Base-by-base conservation (phyloP, 306 rosid species). In the Cicer pinnatifidum region DNA sequence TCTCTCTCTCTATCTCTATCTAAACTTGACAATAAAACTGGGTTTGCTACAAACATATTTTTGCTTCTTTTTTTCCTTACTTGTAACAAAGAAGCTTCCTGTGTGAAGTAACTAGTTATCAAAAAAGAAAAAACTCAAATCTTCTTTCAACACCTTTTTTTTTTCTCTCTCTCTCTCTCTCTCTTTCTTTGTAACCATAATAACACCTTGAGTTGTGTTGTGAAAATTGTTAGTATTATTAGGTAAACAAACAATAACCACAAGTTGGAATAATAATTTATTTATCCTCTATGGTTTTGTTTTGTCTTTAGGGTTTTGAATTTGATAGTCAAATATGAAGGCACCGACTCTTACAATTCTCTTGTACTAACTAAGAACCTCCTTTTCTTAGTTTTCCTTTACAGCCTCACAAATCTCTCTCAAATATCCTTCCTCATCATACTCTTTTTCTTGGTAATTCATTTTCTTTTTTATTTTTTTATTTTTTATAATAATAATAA, bases 171-270 rank as follows among this genome's bases (percentile, higher is more conserved):
- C n/a, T n/a, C n/a, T n/a, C n/a, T n/a, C 17, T 12, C 16, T 63
- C 16, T 47, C 10, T 15, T 20, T 69, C 37, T 17, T 72, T 60
- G 33, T 60, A 59, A 59, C 65, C 13, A 59, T 58, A 33, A 59
- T n/a, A n/a, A n/a, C 65, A 59, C 17, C 65, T 59, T 59, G 17
- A 28, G 43, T 59, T 59, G 43, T 59, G 39, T 57, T 19, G 44
- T 76, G 33, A 23, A 23, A 23, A 23, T 23, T 23, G 39, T 23
- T 68, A 0, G 20, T 13, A 58, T 76, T 72, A 78, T n/a, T n/a
- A n/a, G 88, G 87, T 84, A 89, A 84, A 82, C 86, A 80, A 84
- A 78, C 85, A 84, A 82, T 71, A 79, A 52, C 77, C 74, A 78
- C 57, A 72, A 65, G 46, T 76, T 47, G 56, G 73, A 75, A 44